These are phyloP conservation scores for Maudiozyma serrabonitensis DNA, from an alignment of 805 yeast genomes.

Conservation along the genomic window DNA sequence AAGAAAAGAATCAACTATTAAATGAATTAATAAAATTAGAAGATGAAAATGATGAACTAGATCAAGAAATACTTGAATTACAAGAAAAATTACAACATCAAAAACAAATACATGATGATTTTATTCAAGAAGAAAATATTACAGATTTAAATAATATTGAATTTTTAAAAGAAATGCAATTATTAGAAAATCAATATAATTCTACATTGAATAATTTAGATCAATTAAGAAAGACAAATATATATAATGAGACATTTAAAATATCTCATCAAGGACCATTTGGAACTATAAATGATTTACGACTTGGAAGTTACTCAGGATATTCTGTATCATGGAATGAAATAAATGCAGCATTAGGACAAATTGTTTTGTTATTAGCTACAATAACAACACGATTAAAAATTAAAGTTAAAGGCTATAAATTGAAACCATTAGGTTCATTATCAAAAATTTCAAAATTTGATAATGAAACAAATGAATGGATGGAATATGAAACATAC, in stretches of 20 bases:
- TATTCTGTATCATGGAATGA: constrained; percentile 78
- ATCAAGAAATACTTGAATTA: constrained; percentile 35
- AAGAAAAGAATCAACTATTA: constrained; percentile 14
- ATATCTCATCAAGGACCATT: constrained; percentile 78
- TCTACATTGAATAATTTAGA: constrained; percentile 58
- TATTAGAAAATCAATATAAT: constrained; percentile 54
- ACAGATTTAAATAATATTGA: constrained; percentile 43
- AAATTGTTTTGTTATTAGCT: constrained; percentile 56
- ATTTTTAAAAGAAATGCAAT: constrained; percentile 47
- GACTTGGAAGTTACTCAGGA: constrained; percentile 62
- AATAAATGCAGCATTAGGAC: constrained; percentile 86
- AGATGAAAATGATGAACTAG: constrained; percentile 33
- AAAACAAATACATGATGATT: constrained; percentile 38
- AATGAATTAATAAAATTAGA: constrained; percentile 3
- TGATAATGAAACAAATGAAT: constrained; percentile 29
- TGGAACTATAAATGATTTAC: constrained; percentile 78
- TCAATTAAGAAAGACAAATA: constrained; percentile 63
- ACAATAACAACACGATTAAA: constrained; percentile 52
- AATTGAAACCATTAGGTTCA: constrained; percentile 74
- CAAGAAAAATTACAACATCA: constrained; percentile 40
- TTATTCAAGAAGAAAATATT: constrained; percentile 39
- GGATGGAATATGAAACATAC: constrained; percentile 45
- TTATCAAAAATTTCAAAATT: constrained; percentile 56
- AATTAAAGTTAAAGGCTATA: constrained; percentile 48
- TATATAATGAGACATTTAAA: constrained; percentile 72